Evolutionary conservation across 495 filamentous ascomycete species (phyloP), one percentile per base, ranked within the genome.

Genomic region (Parathielavia hyrcaniae): DNA sequence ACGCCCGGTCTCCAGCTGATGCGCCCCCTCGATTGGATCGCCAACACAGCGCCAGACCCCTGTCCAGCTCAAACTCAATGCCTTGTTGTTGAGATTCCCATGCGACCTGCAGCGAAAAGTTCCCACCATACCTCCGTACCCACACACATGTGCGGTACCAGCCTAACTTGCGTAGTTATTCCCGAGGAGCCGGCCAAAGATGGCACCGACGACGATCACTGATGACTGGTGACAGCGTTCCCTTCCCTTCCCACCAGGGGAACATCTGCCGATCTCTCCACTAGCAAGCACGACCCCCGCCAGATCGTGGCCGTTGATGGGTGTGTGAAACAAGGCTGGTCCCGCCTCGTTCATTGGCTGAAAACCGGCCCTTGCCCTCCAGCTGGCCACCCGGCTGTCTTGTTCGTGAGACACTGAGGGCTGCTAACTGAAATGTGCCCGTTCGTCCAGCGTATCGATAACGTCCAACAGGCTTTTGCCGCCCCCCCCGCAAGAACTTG

Each of bases 31-130:
- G 50, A 68, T 68, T 67, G 68, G 68, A 62, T 54, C 51, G 53
- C 44, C 50, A 26, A 20, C 38, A 35, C 34, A 43, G 45, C 39
- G 17, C 38, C 52, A 12, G 49, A 64, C 59, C 68, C 68, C 62
- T 69, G 68, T 69, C 64, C 64, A 70, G 66, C 68, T 63, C 61
- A 69, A 69, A 64, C 62, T 41, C 55, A 55, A 64, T 67, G 66
- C 66, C 38, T 60, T 30, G 26, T 6, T 30, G 26, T 3, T 30
- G 39, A 47, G 35, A 48, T 30, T 23, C 30, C 22, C 19, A 59
- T 60, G 57, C 58, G 53, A 40, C 51, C 57, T 56, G 53, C 55
- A 55, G n/a, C 26, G 44, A 40, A 57, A 13, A 17, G 50, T 32
- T 40, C 40, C 58, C 50, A n/a, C n/a, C n/a, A n/a, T n/a, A n/a